Percentiles rank a stretch among this genome's conserved stretches.
These are phyloP conservation scores for Scutellaria minor DNA, from an alignment of 257 asterid species.

Conservation along the genomic window DNA sequence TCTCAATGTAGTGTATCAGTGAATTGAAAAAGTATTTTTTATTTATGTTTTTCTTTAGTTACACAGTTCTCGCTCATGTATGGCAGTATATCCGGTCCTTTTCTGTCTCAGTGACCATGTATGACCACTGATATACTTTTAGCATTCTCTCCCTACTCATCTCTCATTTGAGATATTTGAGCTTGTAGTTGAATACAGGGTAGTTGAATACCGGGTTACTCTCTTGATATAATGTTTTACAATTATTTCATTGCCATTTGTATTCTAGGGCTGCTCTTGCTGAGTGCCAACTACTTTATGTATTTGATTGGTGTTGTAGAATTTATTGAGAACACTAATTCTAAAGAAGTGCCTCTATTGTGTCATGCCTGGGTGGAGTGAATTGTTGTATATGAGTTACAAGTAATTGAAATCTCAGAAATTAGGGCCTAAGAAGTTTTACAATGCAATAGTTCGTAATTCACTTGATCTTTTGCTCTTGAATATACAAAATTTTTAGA, in stretches of 20 bases:
- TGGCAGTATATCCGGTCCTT: not conserved
- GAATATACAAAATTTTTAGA: not conserved
- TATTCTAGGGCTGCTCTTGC: conserved; percentile 19
- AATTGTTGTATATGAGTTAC: not conserved
- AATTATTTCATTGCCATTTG: conserved; percentile 1
- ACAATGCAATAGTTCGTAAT: not conserved
- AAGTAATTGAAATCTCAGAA: not conserved
- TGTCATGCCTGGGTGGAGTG: not conserved
- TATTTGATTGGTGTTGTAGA: not conserved
- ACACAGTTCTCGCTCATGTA: not conserved
- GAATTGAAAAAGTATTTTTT: no score
- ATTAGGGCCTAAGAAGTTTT: not conserved
- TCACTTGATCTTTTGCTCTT: conserved; percentile 16
- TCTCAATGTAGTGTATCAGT: conserved; percentile 13
- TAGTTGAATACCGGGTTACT: not conserved
- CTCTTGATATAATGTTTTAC: not conserved
- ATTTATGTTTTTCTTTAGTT: not conserved
- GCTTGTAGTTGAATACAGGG: conserved; percentile 13
- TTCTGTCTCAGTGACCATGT: not conserved
- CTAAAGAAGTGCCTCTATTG: not conserved
- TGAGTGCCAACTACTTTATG: not conserved
- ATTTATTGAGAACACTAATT: not conserved
- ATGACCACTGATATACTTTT: not conserved
- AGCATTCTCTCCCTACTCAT: not conserved
- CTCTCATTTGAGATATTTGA: conserved; percentile 8